Evolutionary conservation across 306 rosid genomes (phyloP).

Genomic region (Sicyos baderoa): DNA sequence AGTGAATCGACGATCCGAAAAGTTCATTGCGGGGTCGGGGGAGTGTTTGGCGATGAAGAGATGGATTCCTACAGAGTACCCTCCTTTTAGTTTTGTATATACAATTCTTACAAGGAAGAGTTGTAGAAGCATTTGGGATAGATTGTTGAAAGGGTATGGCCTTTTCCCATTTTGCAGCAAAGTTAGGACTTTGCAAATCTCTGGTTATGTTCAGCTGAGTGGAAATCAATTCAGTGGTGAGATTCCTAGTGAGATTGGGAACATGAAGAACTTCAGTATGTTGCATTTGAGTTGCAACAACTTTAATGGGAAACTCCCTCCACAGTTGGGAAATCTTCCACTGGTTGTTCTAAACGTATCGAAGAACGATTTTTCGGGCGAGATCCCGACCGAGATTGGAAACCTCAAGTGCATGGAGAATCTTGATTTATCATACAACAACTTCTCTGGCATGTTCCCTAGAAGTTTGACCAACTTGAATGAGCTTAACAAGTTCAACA

Average conservation of each 20-base stretch:
- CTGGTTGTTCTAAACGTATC: constrained; percentile 58
- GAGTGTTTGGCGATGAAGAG: constrained; percentile 79
- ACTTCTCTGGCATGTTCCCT: constrained; percentile 69
- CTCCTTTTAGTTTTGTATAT: constrained; percentile 78
- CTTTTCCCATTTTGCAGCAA: constrained; percentile 44
- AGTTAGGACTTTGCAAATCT: constrained; percentile 32
- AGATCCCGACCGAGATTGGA: constrained; percentile 54
- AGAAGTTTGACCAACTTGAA: constrained; percentile 44
- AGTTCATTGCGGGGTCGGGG: constrained; percentile 53
- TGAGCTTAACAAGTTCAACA: constrained; percentile 63
- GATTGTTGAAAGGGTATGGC: constrained; percentile 59
- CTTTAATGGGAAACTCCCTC: constrained; percentile 59
- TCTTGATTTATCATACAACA: constrained; percentile 75
- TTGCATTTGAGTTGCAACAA: constrained; percentile 54
- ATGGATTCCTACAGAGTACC: constrained; percentile 94
- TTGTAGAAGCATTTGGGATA: constrained; percentile 69
- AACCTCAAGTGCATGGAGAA: constrained; percentile 44
- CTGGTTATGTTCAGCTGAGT: constrained; percentile 74
- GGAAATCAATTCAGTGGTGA: constrained; percentile 65
- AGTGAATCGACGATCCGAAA: constrained; percentile 22
- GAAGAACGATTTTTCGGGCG: constrained; percentile 59
- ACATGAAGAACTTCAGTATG: constrained; percentile 59
- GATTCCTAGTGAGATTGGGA: constrained; percentile 52
- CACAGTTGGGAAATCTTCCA: constrained; percentile 41
- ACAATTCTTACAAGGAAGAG: constrained; percentile 60